Base-by-base conservation (phyloP, 1,139 yeast genomes). In the Taiozyma sp. region DNA sequence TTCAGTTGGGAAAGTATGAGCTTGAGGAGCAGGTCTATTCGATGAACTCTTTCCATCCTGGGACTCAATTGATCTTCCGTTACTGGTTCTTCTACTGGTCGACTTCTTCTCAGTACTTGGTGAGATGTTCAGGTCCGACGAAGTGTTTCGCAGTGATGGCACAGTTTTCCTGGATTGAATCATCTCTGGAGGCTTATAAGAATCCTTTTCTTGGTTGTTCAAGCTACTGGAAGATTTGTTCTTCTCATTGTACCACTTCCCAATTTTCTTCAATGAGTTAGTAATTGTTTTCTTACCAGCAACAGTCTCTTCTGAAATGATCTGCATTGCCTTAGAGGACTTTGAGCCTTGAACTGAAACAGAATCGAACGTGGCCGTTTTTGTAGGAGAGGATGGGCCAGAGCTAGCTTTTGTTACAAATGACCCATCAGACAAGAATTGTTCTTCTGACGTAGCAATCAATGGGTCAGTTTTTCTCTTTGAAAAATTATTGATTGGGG, bases 161-260 rank as follows among this genome's bases (percentile, higher is more conserved):
- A 42, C 62, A 62, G 66, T 59, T 57, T 86, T 69, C 60, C 89
- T 69, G 46, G 71, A 79, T 47, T 79, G 73, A 30, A 83, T 83
- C 88, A 83, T 83, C 61, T 82, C 87, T 0, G 88, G 88, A 0
- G 83, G 79, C 3, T 68, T 71, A 55, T 80, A 80, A 3, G n/a
- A 43, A 5, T 37, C 41, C 4, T n/a, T 45, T 48, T n/a, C 32
- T 14, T 24, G 43, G 21, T 42, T 40, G 16, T 24, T 32, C 42
- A 40, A 32, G 6, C 41, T 16, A 4, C 5, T 47, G 6, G 51
- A 28, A 53, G 53, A 52, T 49, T 44, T 46, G 30, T 48, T 63
- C 72, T 72, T 76, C 48, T 78, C 83, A 50, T 76, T 79, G 58
- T 85, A 85, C 89, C 91, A 83, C 55, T 79, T 82, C 2, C 87